These are phyloP conservation scores for Saposhnikovia divaricata DNA, from an alignment of 129 eudicot genomes.

Conservation along the genomic window DNA sequence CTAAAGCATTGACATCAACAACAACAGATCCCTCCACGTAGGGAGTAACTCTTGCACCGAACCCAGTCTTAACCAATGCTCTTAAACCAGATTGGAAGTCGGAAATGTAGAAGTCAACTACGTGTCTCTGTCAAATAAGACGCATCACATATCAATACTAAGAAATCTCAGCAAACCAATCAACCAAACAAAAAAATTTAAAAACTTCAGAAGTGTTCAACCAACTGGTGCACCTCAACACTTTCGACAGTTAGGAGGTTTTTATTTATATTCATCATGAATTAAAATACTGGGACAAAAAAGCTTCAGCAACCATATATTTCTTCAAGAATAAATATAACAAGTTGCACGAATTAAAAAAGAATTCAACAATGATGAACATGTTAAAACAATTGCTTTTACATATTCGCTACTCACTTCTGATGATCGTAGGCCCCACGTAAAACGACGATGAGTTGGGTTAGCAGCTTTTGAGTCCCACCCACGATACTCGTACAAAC, in stretches of 20 bases:
- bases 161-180: not conserved
- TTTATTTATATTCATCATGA: not conserved
- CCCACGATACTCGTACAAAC: conserved; percentile 68
- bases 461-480: conserved; percentile 76
- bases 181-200: not conserved
- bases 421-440: conserved; percentile 63
- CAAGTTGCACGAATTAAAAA: not conserved
- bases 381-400: not conserved
- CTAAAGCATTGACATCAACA: conserved; percentile 48
- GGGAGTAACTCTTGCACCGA: conserved; percentile 72
- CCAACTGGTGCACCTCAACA: not conserved
- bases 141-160: not conserved
- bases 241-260: not conserved
- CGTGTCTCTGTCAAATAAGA: conserved; percentile 46
- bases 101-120: conserved; percentile 72
- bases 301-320: not conserved
- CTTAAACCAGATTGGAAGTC: conserved; percentile 88
- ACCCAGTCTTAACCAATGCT: conserved; percentile 76
- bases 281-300: not conserved
- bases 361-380: not conserved
- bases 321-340: not conserved
- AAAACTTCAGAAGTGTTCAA: not conserved
- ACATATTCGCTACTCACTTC: conserved; percentile 39
- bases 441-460: conserved; percentile 61
- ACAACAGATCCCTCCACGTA: conserved; percentile 66